Evolutionary conservation across 2,329 filamentous ascomycete genomes (phyloP).

Genomic region (Calonectria ilicicola): DNA sequence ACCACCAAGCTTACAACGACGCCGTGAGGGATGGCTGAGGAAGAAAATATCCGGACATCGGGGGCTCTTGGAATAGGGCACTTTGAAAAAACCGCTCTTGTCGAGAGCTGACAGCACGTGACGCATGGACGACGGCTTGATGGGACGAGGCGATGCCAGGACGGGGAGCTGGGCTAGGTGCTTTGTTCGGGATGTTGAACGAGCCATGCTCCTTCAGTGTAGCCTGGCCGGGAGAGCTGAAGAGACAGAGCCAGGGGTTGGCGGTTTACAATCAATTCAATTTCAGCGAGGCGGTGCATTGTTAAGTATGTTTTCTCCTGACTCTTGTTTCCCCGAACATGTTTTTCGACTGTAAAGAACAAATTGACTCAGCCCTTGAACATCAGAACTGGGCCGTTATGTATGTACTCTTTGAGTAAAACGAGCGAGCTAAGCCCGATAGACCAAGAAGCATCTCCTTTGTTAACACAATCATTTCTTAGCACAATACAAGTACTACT

Average conservation of each 20-base stretch:
- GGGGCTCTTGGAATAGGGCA: not conserved
- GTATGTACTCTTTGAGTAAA: too few species aligned
- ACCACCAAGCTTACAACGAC: not conserved
- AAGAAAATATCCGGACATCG: not conserved
- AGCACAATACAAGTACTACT: too few species aligned
- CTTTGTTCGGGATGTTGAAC: not conserved
- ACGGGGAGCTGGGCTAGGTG: not conserved
- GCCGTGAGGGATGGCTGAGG: not conserved
- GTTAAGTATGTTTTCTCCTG: not conserved
- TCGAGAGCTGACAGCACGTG: not conserved
- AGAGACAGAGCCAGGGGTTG: not conserved
- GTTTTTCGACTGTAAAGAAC: not conserved
- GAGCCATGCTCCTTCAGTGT: not conserved
- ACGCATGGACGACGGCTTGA: not conserved
- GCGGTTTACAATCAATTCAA: not conserved
- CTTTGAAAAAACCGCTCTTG: not conserved
- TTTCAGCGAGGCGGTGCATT: not conserved
- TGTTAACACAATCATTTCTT: too few species aligned
- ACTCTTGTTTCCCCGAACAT: not conserved
- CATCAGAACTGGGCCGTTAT: not conserved
- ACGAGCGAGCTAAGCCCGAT: too few species aligned
- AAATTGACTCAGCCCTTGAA: not conserved
- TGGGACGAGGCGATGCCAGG: not conserved
- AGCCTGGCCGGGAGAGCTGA: too few species aligned
- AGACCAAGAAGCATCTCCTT: too few species aligned